Percentiles rank a stretch among this genome's conserved stretches.
Conservation (phyloP, 345 rosid genomes). For the Corchorus capsularis region DNA sequence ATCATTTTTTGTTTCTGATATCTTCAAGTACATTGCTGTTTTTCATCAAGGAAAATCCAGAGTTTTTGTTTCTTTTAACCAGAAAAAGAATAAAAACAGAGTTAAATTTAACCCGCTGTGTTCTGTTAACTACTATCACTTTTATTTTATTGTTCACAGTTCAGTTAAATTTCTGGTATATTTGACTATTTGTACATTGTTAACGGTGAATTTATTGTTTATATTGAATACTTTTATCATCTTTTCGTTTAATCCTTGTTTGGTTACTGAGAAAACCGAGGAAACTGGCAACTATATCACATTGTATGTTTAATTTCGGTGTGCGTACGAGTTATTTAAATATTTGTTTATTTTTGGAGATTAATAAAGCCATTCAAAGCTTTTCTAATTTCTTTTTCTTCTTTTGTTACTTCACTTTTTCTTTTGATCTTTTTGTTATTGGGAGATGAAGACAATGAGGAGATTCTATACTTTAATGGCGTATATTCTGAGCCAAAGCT, state of each 20-base stretch:
- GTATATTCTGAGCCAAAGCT: slow-evolving; percentile 33
- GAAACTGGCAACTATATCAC: background rate
- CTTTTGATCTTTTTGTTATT: background rate
- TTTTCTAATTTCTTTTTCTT: slow-evolving; percentile 20
- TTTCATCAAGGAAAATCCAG: background rate
- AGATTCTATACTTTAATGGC: slow-evolving; percentile 27
- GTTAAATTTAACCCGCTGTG: background rate
- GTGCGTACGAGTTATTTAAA: background rate
- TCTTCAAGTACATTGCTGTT: background rate
- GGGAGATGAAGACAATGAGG: slow-evolving; percentile 18
- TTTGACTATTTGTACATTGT: background rate
- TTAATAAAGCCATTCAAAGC: background rate
- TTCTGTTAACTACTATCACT: background rate
- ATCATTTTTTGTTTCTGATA: background rate
- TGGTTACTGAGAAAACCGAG: slow-evolving; percentile 9
- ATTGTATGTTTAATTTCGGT: background rate
- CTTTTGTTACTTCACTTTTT: background rate
- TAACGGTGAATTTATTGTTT: background rate
- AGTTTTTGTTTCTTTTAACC: too few species aligned
- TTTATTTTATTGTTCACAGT: background rate
- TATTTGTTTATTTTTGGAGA: background rate
- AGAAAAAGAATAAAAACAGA: too few species aligned
- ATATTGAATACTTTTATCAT: background rate
- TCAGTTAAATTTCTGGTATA: background rate
- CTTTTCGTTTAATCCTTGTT: background rate